Conservation (phyloP, 2,329 filamentous ascomycete genomes). For the Calonectria montana region DNA sequence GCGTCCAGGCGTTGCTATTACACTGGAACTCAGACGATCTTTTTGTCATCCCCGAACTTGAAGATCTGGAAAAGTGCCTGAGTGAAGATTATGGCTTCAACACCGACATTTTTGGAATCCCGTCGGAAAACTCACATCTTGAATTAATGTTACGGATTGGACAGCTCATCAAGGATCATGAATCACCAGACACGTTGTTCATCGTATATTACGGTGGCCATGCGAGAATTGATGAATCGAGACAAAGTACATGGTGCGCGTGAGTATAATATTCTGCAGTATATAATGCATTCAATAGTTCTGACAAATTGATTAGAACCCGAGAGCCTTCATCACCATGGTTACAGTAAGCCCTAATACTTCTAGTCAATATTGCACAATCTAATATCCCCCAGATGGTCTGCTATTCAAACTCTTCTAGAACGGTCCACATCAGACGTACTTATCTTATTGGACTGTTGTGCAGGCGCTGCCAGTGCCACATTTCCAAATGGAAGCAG, state of each 20-base stretch:
- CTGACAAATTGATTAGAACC: conserved; percentile 50
- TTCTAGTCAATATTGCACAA: background rate
- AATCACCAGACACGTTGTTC: conserved; percentile 66
- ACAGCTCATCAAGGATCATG: conserved; percentile 67
- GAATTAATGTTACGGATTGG: conserved; percentile 68
- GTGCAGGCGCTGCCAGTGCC: conserved; percentile 69
- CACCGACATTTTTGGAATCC: conserved; percentile 69
- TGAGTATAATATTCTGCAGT: conserved; percentile 47
- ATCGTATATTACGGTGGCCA: conserved; percentile 71
- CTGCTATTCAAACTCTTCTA: conserved; percentile 68
- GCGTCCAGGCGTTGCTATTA: conserved; percentile 65
- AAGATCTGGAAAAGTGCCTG: conserved; percentile 66
- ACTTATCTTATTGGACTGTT: conserved; percentile 69
- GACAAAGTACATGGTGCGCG: conserved; percentile 71
- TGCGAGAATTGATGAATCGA: conserved; percentile 68
- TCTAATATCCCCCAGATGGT: conserved; percentile 57
- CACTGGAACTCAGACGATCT: conserved; percentile 70
- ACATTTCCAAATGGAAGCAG: conserved; percentile 68
- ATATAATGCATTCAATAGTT: background rate
- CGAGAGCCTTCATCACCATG: conserved; percentile 64
- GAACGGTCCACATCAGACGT: conserved; percentile 69
- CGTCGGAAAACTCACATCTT: conserved; percentile 67
- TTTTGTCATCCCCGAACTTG: conserved; percentile 68
- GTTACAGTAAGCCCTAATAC: conserved; percentile 58
- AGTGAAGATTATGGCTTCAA: conserved; percentile 66